These are phyloP conservation scores for Raphanus raphanistrum DNA, from an alignment of 345 rosid species.

Conservation along the genomic window DNA sequence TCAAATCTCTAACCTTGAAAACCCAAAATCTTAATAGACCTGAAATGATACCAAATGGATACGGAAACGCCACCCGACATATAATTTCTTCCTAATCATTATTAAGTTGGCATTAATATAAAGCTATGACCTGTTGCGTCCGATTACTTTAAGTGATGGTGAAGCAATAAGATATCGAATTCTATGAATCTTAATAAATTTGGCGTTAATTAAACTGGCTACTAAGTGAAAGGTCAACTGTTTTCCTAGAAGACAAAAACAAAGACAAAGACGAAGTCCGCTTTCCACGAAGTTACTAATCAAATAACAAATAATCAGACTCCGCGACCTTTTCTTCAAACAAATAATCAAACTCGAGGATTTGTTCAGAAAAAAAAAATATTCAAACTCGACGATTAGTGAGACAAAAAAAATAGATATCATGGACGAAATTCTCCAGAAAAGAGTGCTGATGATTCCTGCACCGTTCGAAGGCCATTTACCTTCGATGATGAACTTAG, in stretches of 20 bases:
- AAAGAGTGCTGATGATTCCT: slow-evolving; percentile 48
- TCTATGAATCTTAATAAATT: background rate
- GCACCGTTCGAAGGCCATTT: slow-evolving; percentile 62
- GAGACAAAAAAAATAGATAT: background rate
- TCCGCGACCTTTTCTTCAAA: no score
- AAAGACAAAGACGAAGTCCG: background rate
- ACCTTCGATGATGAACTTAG: slow-evolving; percentile 67
- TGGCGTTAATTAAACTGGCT: background rate
- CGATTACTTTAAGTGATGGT: background rate
- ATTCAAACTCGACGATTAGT: background rate
- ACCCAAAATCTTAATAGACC: no score
- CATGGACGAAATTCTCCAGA: slow-evolving; percentile 12
- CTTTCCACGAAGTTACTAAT: background rate
- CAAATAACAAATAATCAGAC: no score
- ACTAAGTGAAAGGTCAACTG: background rate
- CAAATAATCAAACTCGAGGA: background rate
- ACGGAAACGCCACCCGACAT: background rate
- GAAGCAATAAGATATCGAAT: background rate
- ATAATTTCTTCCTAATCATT: background rate
- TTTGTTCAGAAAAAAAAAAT: background rate
- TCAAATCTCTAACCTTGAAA: no score
- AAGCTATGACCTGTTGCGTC: background rate
- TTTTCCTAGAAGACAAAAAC: background rate
- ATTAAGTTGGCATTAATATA: background rate
- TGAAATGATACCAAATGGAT: no score